A percentile compares a stretch with the other conserved stretches of the same genome.
phyloP scores from a whole-genome alignment of 179 eudicot genomes.

The Beta corolliflora region DNA sequence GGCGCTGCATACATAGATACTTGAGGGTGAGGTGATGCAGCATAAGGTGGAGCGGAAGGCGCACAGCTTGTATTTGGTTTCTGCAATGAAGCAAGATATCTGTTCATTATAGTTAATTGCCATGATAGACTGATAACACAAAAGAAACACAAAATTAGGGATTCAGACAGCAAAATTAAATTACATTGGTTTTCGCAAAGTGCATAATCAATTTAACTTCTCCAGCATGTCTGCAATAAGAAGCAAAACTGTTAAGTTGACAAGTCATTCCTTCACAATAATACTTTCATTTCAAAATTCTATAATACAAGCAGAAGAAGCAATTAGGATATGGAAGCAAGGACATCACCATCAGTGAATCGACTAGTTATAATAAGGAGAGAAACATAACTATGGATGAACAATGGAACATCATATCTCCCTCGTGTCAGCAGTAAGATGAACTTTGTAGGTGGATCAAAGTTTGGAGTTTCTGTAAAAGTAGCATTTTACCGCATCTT shows the following conservation, averaged over 20 bases:
- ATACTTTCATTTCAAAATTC: neutral
- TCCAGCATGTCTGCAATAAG: conserved; percentile 70
- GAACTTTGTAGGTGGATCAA: neutral
- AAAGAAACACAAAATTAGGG: neutral
- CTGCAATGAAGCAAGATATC: conserved; percentile 38
- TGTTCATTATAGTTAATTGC: neutral
- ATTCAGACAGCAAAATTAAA: conserved; percentile 6
- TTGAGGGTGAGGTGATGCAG: conserved; percentile 44
- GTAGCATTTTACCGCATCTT: neutral
- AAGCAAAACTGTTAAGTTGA: neutral
- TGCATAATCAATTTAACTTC: conserved; percentile 88
- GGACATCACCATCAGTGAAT: too few species aligned
- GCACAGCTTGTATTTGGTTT: conserved; percentile 44
- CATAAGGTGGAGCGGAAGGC: conserved; percentile 65
- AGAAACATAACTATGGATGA: too few species aligned
- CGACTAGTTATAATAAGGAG: too few species aligned
- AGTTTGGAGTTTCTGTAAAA: neutral
- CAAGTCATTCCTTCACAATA: neutral
- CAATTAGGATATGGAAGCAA: neutral
- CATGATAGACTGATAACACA: neutral
- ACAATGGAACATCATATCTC: conserved; percentile 39
- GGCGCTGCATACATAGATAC: conserved; percentile 46
- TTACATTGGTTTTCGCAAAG: conserved; percentile 65
- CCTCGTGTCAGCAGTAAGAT: conserved; percentile 56
- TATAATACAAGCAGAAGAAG: neutral